These are phyloP conservation scores for Acanthochlamys bracteata DNA, from an alignment of 106 monocot genomes.

Conservation along the genomic window DNA sequence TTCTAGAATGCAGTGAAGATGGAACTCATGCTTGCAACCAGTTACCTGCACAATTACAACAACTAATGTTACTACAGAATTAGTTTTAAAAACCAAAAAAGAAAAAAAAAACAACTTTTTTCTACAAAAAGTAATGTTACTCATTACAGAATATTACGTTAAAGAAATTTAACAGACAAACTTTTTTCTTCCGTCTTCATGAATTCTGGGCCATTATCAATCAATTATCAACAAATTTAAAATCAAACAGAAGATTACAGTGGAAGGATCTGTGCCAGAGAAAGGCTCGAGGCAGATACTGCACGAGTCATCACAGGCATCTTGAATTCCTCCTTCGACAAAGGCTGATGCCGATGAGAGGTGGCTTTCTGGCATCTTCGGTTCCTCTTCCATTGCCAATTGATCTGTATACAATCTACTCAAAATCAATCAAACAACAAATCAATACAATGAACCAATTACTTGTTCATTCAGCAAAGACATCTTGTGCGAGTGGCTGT, in stretches of 20 bases:
- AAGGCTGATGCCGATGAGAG: conserved; percentile 37
- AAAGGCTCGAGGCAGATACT: conserved; percentile 65
- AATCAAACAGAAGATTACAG: conserved; percentile 14
- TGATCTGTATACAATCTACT: neutral
- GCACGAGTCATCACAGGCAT: conserved; percentile 57
- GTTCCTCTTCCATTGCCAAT: conserved; percentile 9
- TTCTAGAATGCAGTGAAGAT: conserved; percentile 62
- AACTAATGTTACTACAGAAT: no score
- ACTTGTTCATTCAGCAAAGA: no score
- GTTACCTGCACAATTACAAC: conserved; percentile 25
- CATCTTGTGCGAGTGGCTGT: no score
- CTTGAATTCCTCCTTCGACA: conserved; percentile 49
- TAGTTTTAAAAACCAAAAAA: no score
- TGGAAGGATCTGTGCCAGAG: conserved; percentile 40
- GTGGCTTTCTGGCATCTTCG: conserved; percentile 24
- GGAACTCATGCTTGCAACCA: conserved; percentile 48
- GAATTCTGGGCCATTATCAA: no score
- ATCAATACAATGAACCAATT: no score
- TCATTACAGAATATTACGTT: no score
- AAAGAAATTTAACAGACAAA: neutral
- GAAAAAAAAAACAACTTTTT: no score
- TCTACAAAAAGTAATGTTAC: no score
- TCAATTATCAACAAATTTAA: no score
- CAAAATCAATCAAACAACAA: neutral
- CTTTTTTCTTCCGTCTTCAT: neutral